Conservation (phyloP, 306 rosid genomes). For the Calophaca sinica region DNA sequence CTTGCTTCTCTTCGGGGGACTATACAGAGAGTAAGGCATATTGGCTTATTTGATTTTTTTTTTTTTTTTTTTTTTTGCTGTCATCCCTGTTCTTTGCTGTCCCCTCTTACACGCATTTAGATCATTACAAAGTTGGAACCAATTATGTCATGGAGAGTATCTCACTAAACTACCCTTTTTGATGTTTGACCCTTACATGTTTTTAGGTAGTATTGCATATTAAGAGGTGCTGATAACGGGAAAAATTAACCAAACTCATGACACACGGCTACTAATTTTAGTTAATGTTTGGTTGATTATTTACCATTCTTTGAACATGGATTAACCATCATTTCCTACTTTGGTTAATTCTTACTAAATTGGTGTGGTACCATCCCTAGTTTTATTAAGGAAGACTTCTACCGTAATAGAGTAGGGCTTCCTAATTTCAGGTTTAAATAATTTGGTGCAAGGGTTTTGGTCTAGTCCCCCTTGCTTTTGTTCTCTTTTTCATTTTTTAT, state of each 20-base stretch:
- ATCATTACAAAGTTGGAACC: neutral
- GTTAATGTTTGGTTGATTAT: constrained; percentile 25
- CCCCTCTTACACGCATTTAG: constrained; percentile 5
- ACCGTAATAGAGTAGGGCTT: no score
- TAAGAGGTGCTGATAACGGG: neutral
- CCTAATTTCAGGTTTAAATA: no score
- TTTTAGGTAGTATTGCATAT: neutral
- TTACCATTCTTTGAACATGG: neutral
- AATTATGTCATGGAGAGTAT: neutral
- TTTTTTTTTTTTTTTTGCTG: no score
- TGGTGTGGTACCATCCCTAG: no score
- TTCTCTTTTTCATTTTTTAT: no score
- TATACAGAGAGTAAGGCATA: constrained; percentile 76
- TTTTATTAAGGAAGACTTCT: no score
- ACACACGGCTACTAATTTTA: neutral
- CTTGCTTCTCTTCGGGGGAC: constrained; percentile 95
- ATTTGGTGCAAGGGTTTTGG: no score
- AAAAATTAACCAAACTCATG: neutral
- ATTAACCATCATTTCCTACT: constrained; percentile 17
- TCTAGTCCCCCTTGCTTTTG: no score
- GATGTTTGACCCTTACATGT: constrained; percentile 1
- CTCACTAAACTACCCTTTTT: neutral
- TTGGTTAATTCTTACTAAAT: neutral
- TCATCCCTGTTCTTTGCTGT: constrained; percentile 25
- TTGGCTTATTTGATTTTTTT: constrained; percentile 1